Base-by-base conservation (phyloP, 495 filamentous ascomycete genomes). In the Aspergillus homomorphus region DNA sequence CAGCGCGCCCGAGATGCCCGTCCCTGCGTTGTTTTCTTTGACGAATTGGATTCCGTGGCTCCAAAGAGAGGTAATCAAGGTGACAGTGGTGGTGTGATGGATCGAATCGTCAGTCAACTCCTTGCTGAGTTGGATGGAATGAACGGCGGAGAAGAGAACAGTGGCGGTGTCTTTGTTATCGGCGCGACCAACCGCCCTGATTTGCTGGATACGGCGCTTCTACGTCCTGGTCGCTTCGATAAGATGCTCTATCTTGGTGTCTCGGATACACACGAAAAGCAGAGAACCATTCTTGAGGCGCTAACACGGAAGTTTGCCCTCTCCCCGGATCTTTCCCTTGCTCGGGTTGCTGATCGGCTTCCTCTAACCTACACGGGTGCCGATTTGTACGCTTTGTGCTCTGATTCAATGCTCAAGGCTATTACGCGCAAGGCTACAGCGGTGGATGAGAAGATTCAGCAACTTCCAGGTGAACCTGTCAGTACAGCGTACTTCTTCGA, bases 231-330 rank as follows among this genome's bases (percentile, higher is more conserved):
- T 8, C 80, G 94, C 57, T 98, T 98, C 67, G 94, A 98, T 69
- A 98, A 98, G 82, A 98, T 98, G 95, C 84, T 98, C 42, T 98
- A 97, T 66, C 80, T 98, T 22, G 94, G 94, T 14, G 89, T 98
- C 1, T 92, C 90, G 22, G 94, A 98, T 71, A 97, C 94, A 15
- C 95, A 98, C 68, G 89, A 96, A 10, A 97, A 97, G 76, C 94
- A 98, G 72, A 81, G 90, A 49, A 97, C 84, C 4, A 98, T 98
- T 63, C 77, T 98, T 72, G 90, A 97, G 71, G 94, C 94, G 9
- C 73, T 98, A 61, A 97, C 94, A 9, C 80, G 94, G 65, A 98
- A 98, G 70, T 98, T 98, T 69, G 87, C 87, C 19, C 85, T 98
- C 52, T 74, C 87, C 62, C 88, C 89, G 0, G 74, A 84, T 10